Conservation (phyloP, 176 grass and related monocot genomes). For the Ananas comosus region DNA sequence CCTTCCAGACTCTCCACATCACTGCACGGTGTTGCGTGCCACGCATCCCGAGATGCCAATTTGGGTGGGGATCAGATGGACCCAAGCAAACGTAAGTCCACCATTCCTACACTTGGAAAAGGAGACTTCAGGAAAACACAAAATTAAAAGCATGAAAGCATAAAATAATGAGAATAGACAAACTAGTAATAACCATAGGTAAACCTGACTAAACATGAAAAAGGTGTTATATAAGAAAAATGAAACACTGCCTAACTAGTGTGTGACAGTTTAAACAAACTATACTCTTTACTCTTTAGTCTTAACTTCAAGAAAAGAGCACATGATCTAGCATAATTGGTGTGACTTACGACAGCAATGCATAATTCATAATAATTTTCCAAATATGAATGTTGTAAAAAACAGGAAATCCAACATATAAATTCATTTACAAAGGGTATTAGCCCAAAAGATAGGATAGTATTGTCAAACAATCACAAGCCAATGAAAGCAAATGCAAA, state of each 20-base stretch:
- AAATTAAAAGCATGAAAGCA: background rate
- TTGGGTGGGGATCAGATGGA: constrained; percentile 93
- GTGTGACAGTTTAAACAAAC: background rate
- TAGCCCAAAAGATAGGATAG: background rate
- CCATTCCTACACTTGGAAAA: constrained; percentile 57
- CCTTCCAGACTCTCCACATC: constrained; percentile 98
- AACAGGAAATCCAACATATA: background rate
- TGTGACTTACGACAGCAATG: background rate
- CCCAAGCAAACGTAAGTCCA: constrained; percentile 99
- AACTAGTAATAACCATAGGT: constrained; percentile 1
- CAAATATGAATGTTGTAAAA: background rate
- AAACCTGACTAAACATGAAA: background rate
- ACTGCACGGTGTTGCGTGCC: constrained; percentile 94
- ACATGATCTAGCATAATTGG: background rate
- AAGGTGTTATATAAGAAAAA: background rate
- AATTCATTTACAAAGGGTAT: background rate
- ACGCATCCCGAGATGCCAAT: constrained; percentile 98
- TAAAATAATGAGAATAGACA: constrained; percentile 1
- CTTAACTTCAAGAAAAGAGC: background rate
- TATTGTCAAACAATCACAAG: background rate
- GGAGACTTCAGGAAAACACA: constrained; percentile 15
- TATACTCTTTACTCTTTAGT: background rate
- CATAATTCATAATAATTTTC: constrained; percentile 1
- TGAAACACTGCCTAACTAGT: background rate
- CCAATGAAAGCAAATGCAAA: background rate